Conservation (phyloP, 2,329 filamentous ascomycete species). For the Chrysoporthe austroafricana region DNA sequence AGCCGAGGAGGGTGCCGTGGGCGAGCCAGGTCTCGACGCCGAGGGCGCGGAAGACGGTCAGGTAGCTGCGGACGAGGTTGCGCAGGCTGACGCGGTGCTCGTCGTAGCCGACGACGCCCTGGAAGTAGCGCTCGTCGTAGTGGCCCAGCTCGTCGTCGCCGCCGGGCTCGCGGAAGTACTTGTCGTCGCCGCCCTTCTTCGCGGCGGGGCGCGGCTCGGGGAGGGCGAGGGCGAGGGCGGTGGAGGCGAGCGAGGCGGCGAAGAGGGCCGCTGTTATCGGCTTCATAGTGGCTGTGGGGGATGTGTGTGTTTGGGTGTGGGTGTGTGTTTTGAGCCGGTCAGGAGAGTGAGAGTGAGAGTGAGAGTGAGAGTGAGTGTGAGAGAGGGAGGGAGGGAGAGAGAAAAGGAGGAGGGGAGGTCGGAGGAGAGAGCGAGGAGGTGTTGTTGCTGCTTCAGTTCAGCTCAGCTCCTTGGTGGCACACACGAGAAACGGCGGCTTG, state of each 20-base stretch:
- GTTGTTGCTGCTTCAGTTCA: not conserved
- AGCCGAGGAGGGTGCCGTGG: constrained; percentile 81
- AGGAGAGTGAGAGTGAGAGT: not conserved
- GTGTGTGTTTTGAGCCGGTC: not conserved
- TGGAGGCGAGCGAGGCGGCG: constrained; percentile 13
- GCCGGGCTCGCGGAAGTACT: constrained; percentile 71
- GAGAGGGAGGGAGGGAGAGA: not conserved
- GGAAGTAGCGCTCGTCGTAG: constrained; percentile 76
- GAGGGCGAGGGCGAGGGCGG: constrained; percentile 18
- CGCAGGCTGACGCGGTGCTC: constrained; percentile 68
- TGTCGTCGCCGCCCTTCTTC: constrained; percentile 42
- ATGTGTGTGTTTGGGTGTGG: not conserved
- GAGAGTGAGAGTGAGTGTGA: too few relatives aligned
- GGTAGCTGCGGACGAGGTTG: constrained; percentile 77
- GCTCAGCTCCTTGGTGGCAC: not conserved
- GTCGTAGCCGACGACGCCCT: constrained; percentile 64
- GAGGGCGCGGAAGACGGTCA: constrained; percentile 65
- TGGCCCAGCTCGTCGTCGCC: constrained; percentile 64
- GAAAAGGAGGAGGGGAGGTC: not conserved
- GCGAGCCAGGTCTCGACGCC: constrained; percentile 84
- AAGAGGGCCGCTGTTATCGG: constrained; percentile 19
- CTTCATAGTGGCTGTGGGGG: constrained; percentile 15
- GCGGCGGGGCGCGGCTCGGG: not conserved
- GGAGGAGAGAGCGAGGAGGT: not conserved
- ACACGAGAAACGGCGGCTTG: not conserved